A percentile compares a stretch with the other conserved stretches of the same genome.
These are phyloP conservation scores for Puccinia sorghi DNA, from an alignment of 1,284 basidiomycete species.

Conservation along the genomic window DNA sequence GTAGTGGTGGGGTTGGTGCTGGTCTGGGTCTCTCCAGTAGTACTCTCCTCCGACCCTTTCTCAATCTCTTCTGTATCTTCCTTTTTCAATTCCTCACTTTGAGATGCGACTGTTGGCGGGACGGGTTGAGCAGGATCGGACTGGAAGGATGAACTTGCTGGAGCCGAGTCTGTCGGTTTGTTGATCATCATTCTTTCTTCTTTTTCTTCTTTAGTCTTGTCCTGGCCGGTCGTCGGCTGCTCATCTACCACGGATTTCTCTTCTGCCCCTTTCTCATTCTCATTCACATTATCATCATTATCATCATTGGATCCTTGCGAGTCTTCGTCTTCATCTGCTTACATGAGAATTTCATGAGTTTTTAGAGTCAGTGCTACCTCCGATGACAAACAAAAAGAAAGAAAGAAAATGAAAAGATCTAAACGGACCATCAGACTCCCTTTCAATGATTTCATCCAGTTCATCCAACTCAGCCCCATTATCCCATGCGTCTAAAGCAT, in stretches of 20 bases:
- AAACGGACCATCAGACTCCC: conserved; percentile 43
- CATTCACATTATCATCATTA: conserved; percentile 6
- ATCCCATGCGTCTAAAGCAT: conserved; percentile 43
- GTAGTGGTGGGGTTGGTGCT: too few relatives aligned
- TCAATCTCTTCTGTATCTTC: neutral
- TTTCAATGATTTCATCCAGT: conserved; percentile 46
- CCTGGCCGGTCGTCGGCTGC: neutral
- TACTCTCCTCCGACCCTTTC: neutral
- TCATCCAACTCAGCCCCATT: conserved; percentile 50
- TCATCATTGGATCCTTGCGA: conserved; percentile 63
- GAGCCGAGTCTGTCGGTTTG: neutral
- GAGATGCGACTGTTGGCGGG: neutral
- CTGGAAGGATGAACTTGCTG: neutral
- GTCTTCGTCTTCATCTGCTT: conserved; percentile 63
- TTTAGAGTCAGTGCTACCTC: conserved; percentile 72
- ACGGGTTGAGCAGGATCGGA: neutral
- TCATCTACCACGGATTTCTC: neutral
- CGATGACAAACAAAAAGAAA: neutral
- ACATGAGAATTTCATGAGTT: conserved; percentile 65
- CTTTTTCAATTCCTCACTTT: neutral
- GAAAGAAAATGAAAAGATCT: neutral
- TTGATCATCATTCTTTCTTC: neutral
- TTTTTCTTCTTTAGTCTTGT: neutral
- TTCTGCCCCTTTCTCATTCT: neutral
- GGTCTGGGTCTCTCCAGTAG: neutral